Evolutionary conservation across 108 stramenopile genomes (phyloP), one percentile per base, ranked within the genome.

Genomic region (Cyclotella baltica): DNA sequence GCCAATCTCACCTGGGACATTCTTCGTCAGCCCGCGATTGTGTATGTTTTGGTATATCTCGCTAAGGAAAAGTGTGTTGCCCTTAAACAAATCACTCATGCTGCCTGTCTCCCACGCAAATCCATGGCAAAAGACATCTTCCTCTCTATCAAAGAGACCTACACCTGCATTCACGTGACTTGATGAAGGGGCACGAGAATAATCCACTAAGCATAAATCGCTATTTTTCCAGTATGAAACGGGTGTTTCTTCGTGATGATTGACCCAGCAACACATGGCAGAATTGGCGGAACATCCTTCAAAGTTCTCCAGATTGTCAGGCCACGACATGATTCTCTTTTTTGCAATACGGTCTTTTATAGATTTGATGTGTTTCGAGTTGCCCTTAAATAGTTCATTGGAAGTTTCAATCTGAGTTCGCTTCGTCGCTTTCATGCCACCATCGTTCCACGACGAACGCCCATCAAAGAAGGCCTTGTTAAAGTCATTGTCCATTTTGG

Each of bases 381-480:
- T 57, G 22, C 56, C 56, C 22, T 6, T 20, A 27, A 57, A 57
- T 1, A n/a, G n/a, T n/a, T n/a, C n/a, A n/a, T n/a, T n/a, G n/a
- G n/a, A n/a, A n/a, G n/a, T n/a, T n/a, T n/a, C n/a, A n/a, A n/a
- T n/a, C n/a, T n/a, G n/a, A n/a, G n/a, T n/a, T n/a, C n/a, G n/a
- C n/a, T n/a, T n/a, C n/a, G n/a, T n/a, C n/a, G 40, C 40, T 43
- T 8, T 13, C 40, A 13, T 43, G 8, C 40, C 40, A 11, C 40
- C 40, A 43, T 43, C 40, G 13, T 11, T 43, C 40, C 61, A 62
- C 16, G 61, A 62, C 18, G 61, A 62, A 2, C 61, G 35, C 2
- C 61, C 61, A 34, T 62, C 61, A 11, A 62, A 62, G 61, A 62
- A 62, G 3, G 61, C 61, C 36, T 62, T 62, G 61, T 62, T 35